Base-by-base conservation (phyloP, 495 filamentous ascomycete species). In the Aspergillus ellipticus region DNA sequence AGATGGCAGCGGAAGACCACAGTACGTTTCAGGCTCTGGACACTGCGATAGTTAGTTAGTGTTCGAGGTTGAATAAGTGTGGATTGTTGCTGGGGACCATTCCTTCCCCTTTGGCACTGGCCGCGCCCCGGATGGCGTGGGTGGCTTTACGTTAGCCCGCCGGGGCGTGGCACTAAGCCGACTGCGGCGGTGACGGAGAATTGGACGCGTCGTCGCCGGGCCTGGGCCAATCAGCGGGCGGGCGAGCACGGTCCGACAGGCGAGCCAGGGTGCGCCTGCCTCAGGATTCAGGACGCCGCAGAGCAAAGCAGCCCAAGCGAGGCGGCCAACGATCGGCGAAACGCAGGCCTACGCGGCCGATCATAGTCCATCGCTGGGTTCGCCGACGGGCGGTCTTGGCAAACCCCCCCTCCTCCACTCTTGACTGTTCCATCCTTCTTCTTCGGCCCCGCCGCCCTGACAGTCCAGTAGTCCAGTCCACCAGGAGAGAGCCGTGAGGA, bases 341-440 rank as follows among this genome's bases (percentile, higher is more conserved):
- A 52, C 42, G 31, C 46, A 43, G 37, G 19, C 41, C 54, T 56
- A 60, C 63, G 59, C 59, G 63, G 59, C 59, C 63, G 59, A 62
- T 60, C 54, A 45, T n/a, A n/a, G n/a, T n/a, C n/a, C n/a, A n/a
- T n/a, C n/a, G n/a, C 33, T 56, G 49, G 45, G 28, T 53, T 56
- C 13, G 33, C 43, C 39, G 47, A 55, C 47, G 39, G 57, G 17
- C 19, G 41, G 49, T 53, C 63, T 66, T 66, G 63, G 60, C 63
- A 61, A 24, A 31, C 37, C 37, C 53, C 46, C 49, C 48, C 24
- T 50, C 43, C 13, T 53, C 49, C 48, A 56, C 54, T 53, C 21
- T 22, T 37, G 42, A 39, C 22, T 41, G 56, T 49, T 51, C 48
- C 48, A 53, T 52, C 22, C 24, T 45, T 54, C 56, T 29, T 28